These are phyloP conservation scores for Pleurostoma richardsiae DNA, from an alignment of 2,329 filamentous ascomycete species.

Conservation along the genomic window DNA sequence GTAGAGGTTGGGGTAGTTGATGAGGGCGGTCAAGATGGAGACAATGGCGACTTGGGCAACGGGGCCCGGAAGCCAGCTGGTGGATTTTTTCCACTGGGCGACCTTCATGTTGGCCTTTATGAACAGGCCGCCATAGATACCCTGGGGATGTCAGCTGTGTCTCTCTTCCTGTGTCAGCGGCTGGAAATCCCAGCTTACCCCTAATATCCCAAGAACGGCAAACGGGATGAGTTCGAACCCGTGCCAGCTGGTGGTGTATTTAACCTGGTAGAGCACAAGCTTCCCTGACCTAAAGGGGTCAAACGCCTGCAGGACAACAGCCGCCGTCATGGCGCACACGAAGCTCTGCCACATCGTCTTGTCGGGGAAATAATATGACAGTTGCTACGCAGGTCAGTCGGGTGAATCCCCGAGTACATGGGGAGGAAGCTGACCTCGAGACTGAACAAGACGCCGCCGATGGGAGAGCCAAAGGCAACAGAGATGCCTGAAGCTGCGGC, in stretches of 20 bases:
- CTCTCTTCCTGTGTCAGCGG: neutral
- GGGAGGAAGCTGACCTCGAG: constrained; percentile 58
- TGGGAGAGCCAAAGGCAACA: constrained; percentile 89
- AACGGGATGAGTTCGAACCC: constrained; percentile 91
- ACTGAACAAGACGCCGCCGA: constrained; percentile 91
- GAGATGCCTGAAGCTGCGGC: constrained; percentile 90
- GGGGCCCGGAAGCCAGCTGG: constrained; percentile 63
- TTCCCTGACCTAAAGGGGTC: constrained; percentile 95
- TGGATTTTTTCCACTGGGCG: constrained; percentile 70
- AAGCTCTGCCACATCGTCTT: constrained; percentile 99
- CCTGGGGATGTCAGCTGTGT: constrained; percentile 31
- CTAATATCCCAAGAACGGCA: constrained; percentile 76
- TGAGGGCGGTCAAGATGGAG: constrained; percentile 74
- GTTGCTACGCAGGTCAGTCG: constrained; percentile 49
- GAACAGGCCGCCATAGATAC: constrained; percentile 91
- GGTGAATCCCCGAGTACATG: neutral
- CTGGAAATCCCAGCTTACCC: constrained; percentile 35
- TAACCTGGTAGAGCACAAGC: constrained; percentile 92
- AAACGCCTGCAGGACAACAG: constrained; percentile 84
- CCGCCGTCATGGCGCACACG: constrained; percentile 98
- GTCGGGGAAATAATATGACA: constrained; percentile 96
- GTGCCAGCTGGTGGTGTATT: constrained; percentile 88
- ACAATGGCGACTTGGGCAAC: constrained; percentile 76
- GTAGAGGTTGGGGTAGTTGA: constrained; percentile 95
- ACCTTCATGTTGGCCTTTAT: constrained; percentile 91